These are phyloP conservation scores for Kwoniella shandongensis DNA, from an alignment of 768 basidiomycete genomes.

Conservation along the genomic window DNA sequence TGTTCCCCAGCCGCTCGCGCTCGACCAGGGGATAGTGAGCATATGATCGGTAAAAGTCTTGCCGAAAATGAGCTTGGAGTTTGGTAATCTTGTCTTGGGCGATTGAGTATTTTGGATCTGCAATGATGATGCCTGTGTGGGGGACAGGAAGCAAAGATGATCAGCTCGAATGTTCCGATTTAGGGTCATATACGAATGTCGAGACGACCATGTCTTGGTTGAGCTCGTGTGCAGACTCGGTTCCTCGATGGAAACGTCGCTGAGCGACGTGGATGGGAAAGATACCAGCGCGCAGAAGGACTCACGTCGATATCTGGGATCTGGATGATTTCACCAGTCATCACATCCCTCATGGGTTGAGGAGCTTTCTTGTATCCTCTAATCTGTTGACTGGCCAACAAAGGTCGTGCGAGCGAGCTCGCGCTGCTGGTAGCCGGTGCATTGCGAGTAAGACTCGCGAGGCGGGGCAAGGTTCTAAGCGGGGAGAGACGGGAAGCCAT, in stretches of 20 bases:
- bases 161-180: too few relatives aligned
- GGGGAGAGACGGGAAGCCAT: too few relatives aligned
- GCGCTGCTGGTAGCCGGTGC: too few relatives aligned
- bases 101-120: slow-evolving; percentile 48
- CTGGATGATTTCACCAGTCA: slow-evolving; percentile 60
- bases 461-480: too few relatives aligned
- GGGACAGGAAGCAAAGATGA: background rate
- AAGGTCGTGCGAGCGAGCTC: background rate
- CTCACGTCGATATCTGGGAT: slow-evolving; percentile 62
- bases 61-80: slow-evolving; percentile 74
- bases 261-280: too few relatives aligned
- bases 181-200: too few relatives aligned
- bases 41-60: slow-evolving; percentile 83
- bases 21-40: slow-evolving; percentile 74
- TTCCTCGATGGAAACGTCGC: too few relatives aligned
- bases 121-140: slow-evolving; percentile 37
- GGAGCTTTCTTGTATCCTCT: slow-evolving; percentile 24
- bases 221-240: too few relatives aligned
- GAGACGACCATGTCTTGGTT: too few relatives aligned
- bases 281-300: slow-evolving; percentile 6
- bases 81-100: slow-evolving; percentile 66
- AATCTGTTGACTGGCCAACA: background rate
- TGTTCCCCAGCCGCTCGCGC: slow-evolving; percentile 71
- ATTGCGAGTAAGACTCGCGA: too few relatives aligned
- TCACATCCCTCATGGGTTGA: slow-evolving; percentile 53